Conservation (phyloP, 352 stramenopile genomes). For the Globisporangium cederbergense region DNA sequence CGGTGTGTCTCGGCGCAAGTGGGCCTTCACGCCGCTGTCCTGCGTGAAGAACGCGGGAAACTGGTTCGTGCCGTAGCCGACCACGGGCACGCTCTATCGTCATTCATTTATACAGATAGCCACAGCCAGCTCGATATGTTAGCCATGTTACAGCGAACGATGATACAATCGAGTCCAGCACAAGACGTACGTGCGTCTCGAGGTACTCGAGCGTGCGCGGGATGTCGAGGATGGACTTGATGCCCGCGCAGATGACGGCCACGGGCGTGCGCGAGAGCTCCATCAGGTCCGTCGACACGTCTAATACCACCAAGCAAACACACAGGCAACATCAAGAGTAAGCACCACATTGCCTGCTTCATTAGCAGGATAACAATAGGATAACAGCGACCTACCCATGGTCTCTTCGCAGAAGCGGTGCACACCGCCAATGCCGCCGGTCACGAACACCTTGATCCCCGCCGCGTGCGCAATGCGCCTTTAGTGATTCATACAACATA, state of each 20-base stretch:
- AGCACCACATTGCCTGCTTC: background rate
- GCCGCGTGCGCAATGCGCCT: conserved; percentile 91
- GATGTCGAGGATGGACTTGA: conserved; percentile 99
- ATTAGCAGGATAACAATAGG: background rate
- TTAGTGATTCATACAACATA: background rate
- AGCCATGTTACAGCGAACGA: background rate
- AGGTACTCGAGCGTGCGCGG: conserved; percentile 95
- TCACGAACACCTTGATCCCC: conserved; percentile 97
- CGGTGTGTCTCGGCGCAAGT: conserved; percentile 83
- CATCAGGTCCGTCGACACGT: conserved; percentile 96
- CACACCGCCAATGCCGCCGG: conserved; percentile 95
- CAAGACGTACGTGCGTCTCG: conserved; percentile 84
- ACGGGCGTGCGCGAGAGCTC: conserved; percentile 95
- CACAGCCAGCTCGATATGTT: background rate
- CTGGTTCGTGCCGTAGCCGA: conserved; percentile 88
- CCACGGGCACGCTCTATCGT: conserved; percentile 92
- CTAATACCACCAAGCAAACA: conserved; percentile 22
- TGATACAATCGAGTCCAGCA: no score
- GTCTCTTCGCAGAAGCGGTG: conserved; percentile 93
- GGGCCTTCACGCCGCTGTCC: conserved; percentile 82
- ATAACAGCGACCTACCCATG: conserved; percentile 58
- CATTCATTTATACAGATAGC: background rate
- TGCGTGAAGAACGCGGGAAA: conserved; percentile 99
- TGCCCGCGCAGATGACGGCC: conserved; percentile 96
- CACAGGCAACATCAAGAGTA: background rate